Conservation (phyloP, 2,329 filamentous ascomycete species). For the Dothistroma pini region DNA sequence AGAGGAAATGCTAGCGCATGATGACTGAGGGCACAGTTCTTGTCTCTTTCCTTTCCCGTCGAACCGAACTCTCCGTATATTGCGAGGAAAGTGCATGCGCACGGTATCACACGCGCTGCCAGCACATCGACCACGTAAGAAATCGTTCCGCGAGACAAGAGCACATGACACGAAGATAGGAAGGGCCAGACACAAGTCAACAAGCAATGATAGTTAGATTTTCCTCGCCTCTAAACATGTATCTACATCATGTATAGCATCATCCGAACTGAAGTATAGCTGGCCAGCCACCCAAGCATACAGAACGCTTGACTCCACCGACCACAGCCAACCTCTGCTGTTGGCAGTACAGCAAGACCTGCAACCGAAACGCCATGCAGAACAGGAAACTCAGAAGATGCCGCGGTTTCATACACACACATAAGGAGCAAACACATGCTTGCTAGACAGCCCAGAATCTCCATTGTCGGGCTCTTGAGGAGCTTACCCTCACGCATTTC, state of each 20-base stretch:
- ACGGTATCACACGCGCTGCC: too few relatives aligned
- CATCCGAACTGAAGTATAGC: background rate
- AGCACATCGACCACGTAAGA: too few relatives aligned
- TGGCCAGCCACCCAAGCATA: background rate
- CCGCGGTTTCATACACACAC: background rate
- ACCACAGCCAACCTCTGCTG: background rate
- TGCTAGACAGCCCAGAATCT: background rate
- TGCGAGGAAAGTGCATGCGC: too few relatives aligned
- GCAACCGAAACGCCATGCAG: background rate
- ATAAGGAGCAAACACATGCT: background rate
- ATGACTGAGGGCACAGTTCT: background rate
- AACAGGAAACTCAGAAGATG: background rate
- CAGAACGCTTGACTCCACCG: background rate
- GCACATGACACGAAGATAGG: too few relatives aligned
- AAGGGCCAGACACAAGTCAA: background rate
- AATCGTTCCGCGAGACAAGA: too few relatives aligned
- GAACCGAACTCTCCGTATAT: too few relatives aligned
- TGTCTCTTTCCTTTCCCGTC: background rate
- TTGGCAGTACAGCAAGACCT: background rate
- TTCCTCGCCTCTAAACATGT: background rate
- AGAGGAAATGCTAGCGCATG: background rate
- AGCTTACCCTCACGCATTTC: constrained; percentile 17
- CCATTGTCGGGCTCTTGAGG: background rate
- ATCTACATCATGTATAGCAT: constrained; percentile 1
- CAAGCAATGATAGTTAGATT: background rate